phyloP scores from a whole-genome alignment of 176 grass and related monocot species.

The Themeda triandra region DNA sequence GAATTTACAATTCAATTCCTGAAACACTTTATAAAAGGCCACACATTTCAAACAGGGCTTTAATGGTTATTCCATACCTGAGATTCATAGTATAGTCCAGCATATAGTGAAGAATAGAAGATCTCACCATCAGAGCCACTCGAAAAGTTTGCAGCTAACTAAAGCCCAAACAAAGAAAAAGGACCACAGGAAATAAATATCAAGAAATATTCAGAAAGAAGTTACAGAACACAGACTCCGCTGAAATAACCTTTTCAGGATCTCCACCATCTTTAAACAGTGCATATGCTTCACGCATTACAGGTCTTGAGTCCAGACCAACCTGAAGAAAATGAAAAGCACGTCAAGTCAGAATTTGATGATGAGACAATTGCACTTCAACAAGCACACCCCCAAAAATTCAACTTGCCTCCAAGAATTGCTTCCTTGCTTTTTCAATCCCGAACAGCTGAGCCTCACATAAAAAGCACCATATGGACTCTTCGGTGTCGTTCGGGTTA shows the following conservation, averaged over 20 bases:
- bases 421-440: constrained; percentile 55
- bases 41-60: background rate
- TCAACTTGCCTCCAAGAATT: constrained; percentile 81
- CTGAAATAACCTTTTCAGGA: constrained; percentile 60
- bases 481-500: constrained; percentile 79
- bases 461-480: constrained; percentile 91
- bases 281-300: constrained; percentile 66
- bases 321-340: constrained; percentile 49
- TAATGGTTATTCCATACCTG: constrained; percentile 35
- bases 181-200: background rate
- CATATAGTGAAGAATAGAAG: constrained; percentile 84
- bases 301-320: constrained; percentile 64
- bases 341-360: background rate
- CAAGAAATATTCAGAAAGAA: background rate
- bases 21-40: background rate
- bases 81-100: constrained; percentile 85
- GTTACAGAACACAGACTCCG: background rate
- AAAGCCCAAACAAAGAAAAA: constrained; percentile 12
- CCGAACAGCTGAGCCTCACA: constrained; percentile 78
- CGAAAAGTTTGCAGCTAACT: constrained; percentile 66
- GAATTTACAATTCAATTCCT: background rate
- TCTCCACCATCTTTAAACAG: constrained; percentile 78
- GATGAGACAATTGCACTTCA: background rate
- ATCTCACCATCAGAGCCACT: constrained; percentile 42
- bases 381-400: background rate